These are phyloP conservation scores for Talaromyces piceae DNA, from an alignment of 2,329 filamentous ascomycete species.

Conservation along the genomic window DNA sequence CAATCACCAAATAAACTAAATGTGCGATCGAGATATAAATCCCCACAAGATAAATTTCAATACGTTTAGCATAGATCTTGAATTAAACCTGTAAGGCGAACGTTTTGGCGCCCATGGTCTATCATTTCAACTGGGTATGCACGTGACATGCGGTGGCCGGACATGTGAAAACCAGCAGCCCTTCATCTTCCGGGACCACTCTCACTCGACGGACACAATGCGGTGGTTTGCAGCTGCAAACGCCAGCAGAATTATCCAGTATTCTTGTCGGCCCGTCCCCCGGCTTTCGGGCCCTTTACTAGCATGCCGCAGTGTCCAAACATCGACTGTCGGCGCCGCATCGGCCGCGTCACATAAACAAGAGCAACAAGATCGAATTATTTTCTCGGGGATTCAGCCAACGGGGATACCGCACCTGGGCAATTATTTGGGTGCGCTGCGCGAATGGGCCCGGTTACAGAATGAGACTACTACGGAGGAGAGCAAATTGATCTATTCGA, in stretches of 20 bases:
- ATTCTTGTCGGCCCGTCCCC: background rate
- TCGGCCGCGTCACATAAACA: too few relatives aligned
- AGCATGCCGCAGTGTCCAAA: constrained; percentile 4
- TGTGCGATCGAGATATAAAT: background rate
- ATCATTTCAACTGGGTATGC: background rate
- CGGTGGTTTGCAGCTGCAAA: background rate
- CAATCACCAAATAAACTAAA: background rate
- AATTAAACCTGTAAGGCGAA: too few relatives aligned
- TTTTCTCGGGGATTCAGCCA: constrained; percentile 96
- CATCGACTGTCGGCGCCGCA: constrained; percentile 1
- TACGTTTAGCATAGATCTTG: too few relatives aligned
- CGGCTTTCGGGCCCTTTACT: background rate
- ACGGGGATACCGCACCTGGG: constrained; percentile 90
- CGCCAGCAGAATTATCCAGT: background rate
- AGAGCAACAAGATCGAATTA: constrained; percentile 39
- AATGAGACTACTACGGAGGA: constrained; percentile 49
- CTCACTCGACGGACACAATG: background rate
- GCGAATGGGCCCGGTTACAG: constrained; percentile 79
- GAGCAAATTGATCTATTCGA: constrained; percentile 68
- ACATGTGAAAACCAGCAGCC: background rate
- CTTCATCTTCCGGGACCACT: background rate
- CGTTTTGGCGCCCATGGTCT: too few relatives aligned
- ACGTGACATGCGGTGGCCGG: background rate
- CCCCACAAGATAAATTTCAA: background rate
- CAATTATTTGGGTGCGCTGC: constrained; percentile 87